These are phyloP conservation scores for Physcia stellaris DNA, from an alignment of 495 filamentous ascomycete species.

Conservation along the genomic window DNA sequence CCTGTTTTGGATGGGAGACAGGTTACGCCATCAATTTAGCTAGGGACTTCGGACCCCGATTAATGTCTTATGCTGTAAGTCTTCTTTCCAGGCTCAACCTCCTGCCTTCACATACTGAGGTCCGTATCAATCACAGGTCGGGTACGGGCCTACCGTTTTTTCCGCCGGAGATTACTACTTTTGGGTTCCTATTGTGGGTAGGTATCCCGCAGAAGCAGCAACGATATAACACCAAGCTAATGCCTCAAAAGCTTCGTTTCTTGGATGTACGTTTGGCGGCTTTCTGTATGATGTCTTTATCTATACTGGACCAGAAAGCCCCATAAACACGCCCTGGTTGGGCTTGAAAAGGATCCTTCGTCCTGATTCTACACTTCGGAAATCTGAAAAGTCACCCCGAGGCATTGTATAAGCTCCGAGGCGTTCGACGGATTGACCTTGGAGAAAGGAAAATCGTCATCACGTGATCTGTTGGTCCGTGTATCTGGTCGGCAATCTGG, in stretches of 20 bases:
- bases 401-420: no score
- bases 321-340: constrained; percentile 44
- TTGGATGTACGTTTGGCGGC: constrained; percentile 43
- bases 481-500: no score
- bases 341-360: constrained; percentile 32
- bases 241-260: constrained; percentile 45
- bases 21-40: constrained; percentile 57
- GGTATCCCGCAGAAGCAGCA: background rate
- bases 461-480: no score
- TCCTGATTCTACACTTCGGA: constrained; percentile 5
- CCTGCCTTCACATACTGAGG: no score
- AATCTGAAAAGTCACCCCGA: background rate
- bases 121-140: no score
- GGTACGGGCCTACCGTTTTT: constrained; percentile 53
- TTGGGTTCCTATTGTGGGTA: constrained; percentile 31
- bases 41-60: constrained; percentile 52
- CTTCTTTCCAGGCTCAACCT: no score
- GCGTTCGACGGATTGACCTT: no score
- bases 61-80: constrained; percentile 43
- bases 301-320: constrained; percentile 40
- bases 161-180: constrained; percentile 47
- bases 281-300: constrained; percentile 50
- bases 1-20: constrained; percentile 57
- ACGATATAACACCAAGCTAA: constrained; percentile 25
- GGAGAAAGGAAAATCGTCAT: no score